Evolutionary conservation across 352 stramenopile genomes (phyloP), one percentile per base, ranked within the genome.

Genomic region (Globisporangium polare): DNA sequence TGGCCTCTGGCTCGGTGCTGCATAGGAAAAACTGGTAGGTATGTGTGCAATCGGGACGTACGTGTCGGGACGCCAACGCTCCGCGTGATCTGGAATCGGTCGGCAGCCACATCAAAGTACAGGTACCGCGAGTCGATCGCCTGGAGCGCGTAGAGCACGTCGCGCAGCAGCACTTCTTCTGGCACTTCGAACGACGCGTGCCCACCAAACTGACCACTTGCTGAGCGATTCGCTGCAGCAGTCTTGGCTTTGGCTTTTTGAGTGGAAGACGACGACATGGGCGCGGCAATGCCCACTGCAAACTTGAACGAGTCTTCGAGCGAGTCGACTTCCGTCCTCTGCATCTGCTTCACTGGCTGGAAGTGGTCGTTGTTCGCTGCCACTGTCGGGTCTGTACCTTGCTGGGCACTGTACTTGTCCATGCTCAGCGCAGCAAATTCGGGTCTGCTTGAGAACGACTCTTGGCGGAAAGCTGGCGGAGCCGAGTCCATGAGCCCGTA

Each of bases 41-140:
- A 33, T 33, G 29, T 33, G 29, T 33, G 4, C 3, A 7, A 33
- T 33, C 8, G 8, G 29, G 18, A 83, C 82, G 53, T 78, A 96
- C 87, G 86, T 4, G 83, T 89, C 39, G 86, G 83, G 2, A 96
- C 83, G 5, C 83, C 79, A 8, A 86, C 83, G 54, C 83, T 79
- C 53, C 76, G 67, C 9, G 81, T 89, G 60, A 96, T 89, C 62
- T 94, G 83, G 62, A 94, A 94, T 20, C 81, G 79, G 47, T 95
- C 87, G 9, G 73, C 73, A 39, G 75, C 73, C 6, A 77, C 69
- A 50, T 96, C 87, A 69, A 94, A 94, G 65, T 87, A 94, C 26
- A 96, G 72, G 53, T 96, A 93, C 24, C 85, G 83, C 15, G 91
- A 97, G 50, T 98, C 93, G 55, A 98, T 97, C 27, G 89, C 93